Evolutionary conservation across 2,329 filamentous ascomycete species (phyloP).

Genomic region (Cercospora sp.): DNA sequence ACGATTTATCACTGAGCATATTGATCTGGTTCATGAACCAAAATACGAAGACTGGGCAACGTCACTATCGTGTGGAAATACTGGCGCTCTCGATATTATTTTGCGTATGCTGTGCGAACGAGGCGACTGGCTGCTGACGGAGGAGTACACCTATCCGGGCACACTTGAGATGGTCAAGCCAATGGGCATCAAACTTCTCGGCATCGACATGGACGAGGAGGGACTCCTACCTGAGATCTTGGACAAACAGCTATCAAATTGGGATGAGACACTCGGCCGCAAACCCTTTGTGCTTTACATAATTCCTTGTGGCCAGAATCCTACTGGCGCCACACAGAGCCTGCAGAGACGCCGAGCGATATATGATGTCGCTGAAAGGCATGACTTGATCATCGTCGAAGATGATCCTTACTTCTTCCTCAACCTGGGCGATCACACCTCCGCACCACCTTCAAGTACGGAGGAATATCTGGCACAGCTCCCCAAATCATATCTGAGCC

Average conservation of each 20-base stretch:
- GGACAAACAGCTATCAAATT: slow-evolving; percentile 29
- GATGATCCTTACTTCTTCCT: slow-evolving; percentile 40
- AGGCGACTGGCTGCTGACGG: slow-evolving; percentile 32
- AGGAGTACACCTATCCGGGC: slow-evolving; percentile 36
- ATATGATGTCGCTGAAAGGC: slow-evolving; percentile 32
- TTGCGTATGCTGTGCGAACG: slow-evolving; percentile 36
- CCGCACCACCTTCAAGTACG: not conserved
- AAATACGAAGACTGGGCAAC: slow-evolving; percentile 38
- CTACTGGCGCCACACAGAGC: slow-evolving; percentile 35
- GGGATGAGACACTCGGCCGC: slow-evolving; percentile 30
- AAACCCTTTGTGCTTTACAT: slow-evolving; percentile 37
- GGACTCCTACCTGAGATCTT: slow-evolving; percentile 35
- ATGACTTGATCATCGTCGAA: slow-evolving; percentile 38
- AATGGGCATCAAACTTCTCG: slow-evolving; percentile 32
- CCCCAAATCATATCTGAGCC: slow-evolving; percentile 37
- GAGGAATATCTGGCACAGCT: slow-evolving; percentile 24
- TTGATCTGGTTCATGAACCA: slow-evolving; percentile 36
- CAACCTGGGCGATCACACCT: slow-evolving; percentile 14
- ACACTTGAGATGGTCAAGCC: slow-evolving; percentile 32
- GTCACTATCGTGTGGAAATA: slow-evolving; percentile 36
- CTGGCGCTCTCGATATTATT: slow-evolving; percentile 37
- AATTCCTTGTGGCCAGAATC: slow-evolving; percentile 39
- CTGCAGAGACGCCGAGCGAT: slow-evolving; percentile 31
- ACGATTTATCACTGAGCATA: slow-evolving; percentile 35
- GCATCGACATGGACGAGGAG: slow-evolving; percentile 36